A percentile compares a stretch with the other conserved stretches of the same genome.
These are phyloP conservation scores for Penicillium longicatenatum DNA, from an alignment of 495 filamentous ascomycete species.

Conservation along the genomic window DNA sequence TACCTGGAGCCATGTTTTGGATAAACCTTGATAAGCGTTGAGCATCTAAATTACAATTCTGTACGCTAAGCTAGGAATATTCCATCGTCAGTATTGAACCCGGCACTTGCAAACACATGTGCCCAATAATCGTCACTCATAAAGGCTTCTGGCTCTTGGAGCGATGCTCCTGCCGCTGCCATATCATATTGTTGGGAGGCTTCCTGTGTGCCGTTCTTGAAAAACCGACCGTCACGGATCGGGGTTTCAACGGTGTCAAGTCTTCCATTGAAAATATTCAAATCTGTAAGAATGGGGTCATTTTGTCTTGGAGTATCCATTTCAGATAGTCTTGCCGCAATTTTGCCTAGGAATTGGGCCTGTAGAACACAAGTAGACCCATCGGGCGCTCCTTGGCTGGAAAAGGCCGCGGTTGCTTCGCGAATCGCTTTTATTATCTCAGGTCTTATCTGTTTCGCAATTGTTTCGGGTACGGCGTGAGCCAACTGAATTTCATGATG, in stretches of 20 bases:
- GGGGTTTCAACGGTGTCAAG: not conserved
- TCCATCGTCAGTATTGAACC: slow-evolving; percentile 1
- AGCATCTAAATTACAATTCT: slow-evolving; percentile 2
- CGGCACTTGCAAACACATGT: not conserved
- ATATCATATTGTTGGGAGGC: not conserved
- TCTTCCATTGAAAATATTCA: not conserved
- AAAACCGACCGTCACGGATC: slow-evolving; percentile 2
- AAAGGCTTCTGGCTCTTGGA: slow-evolving; percentile 5
- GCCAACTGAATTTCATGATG: slow-evolving; percentile 5
- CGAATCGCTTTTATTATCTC: slow-evolving; percentile 5
- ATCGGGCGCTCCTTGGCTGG: slow-evolving; percentile 2
- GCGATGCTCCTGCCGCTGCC: not conserved
- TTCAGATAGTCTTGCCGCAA: slow-evolving; percentile 4
- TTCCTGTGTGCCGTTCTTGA: not conserved
- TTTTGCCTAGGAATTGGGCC: slow-evolving; percentile 3
- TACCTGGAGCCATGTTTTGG: not conserved
- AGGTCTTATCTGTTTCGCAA: slow-evolving; percentile 6
- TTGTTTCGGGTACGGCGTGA: not conserved
- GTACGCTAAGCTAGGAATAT: not conserved
- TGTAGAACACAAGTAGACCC: slow-evolving; percentile 6
- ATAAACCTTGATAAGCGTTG: slow-evolving; percentile 4
- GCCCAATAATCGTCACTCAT: slow-evolving; percentile 6
- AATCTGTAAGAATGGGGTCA: slow-evolving; percentile 3
- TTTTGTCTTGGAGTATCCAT: slow-evolving; percentile 4
- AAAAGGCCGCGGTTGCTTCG: slow-evolving; percentile 4